These are phyloP conservation scores for Castanospermum australe DNA, from an alignment of 306 rosid genomes.

Conservation along the genomic window DNA sequence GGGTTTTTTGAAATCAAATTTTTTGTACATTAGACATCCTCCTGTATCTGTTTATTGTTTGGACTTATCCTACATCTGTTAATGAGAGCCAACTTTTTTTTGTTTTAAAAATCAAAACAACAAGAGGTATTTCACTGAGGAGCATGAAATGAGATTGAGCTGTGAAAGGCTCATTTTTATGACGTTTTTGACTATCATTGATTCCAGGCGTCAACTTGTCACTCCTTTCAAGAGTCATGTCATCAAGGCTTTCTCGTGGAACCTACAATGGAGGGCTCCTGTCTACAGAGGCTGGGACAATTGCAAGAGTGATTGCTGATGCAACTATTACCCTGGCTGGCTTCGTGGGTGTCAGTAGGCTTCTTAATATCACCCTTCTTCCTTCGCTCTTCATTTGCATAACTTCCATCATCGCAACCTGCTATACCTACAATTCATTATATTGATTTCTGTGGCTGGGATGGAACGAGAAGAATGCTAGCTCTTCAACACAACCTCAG, in stretches of 20 bases:
- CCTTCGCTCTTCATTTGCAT: slow-evolving; percentile 85
- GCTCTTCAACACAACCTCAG: neutral
- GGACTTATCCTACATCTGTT: neutral
- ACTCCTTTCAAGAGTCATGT: slow-evolving; percentile 94
- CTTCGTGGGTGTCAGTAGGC: slow-evolving; percentile 65
- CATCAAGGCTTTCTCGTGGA: slow-evolving; percentile 96
- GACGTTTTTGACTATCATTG: neutral
- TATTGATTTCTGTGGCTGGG: slow-evolving; percentile 40
- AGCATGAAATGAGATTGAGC: neutral
- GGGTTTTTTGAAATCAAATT: neutral
- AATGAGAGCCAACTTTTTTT: neutral
- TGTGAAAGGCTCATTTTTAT: neutral
- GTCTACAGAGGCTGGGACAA: slow-evolving; percentile 95
- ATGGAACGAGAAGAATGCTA: slow-evolving; percentile 13
- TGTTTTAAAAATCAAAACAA: neutral
- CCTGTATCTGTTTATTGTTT: neutral
- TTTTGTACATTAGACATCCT: neutral
- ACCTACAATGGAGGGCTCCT: slow-evolving; percentile 89
- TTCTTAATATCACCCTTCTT: slow-evolving; percentile 75
- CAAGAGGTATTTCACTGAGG: neutral
- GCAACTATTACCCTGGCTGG: slow-evolving; percentile 88
- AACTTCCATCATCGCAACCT: slow-evolving; percentile 79
- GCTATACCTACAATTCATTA: slow-evolving; percentile 88
- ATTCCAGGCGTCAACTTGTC: slow-evolving; percentile 89
- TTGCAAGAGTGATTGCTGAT: slow-evolving; percentile 94